Conservation (phyloP, 495 filamentous ascomycete genomes). For the Annulohypoxylon bovei region DNA sequence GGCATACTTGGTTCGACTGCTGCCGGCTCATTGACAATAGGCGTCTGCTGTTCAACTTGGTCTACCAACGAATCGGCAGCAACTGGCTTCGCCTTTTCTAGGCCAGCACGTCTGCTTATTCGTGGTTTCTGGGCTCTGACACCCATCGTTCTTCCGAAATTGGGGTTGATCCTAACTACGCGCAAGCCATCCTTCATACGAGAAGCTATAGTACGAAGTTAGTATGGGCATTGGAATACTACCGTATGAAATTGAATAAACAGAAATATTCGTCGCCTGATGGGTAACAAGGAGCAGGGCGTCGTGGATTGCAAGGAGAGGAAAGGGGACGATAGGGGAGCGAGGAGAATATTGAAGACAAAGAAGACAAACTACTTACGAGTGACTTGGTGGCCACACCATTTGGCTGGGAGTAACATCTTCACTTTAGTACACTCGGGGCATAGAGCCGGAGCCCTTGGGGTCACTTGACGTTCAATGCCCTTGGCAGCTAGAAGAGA, state of each 20-base stretch:
- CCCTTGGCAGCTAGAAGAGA: neutral
- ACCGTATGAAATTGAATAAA: too few relatives aligned
- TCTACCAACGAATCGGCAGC: neutral
- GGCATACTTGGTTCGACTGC: neutral
- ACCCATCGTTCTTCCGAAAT: neutral
- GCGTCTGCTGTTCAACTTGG: neutral
- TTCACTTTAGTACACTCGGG: constrained; percentile 25
- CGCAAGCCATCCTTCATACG: constrained; percentile 33
- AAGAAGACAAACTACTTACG: constrained; percentile 23
- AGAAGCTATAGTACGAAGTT: constrained; percentile 17
- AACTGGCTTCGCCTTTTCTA: neutral
- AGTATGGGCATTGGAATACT: neutral
- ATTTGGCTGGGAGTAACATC: constrained; percentile 32
- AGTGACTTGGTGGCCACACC: constrained; percentile 25
- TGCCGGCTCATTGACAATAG: neutral
- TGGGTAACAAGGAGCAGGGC: neutral
- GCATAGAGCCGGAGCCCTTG: neutral
- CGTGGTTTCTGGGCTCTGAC: neutral
- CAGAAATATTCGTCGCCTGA: neutral
- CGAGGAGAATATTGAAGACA: neutral
- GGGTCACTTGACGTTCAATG: neutral
- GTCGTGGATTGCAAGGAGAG: neutral
- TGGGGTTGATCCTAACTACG: constrained; percentile 20
- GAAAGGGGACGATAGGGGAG: neutral
- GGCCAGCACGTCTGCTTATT: neutral